Evolutionary conservation across 768 basidiomycete species (phyloP).

Genomic region (Termitomyces sp.): DNA sequence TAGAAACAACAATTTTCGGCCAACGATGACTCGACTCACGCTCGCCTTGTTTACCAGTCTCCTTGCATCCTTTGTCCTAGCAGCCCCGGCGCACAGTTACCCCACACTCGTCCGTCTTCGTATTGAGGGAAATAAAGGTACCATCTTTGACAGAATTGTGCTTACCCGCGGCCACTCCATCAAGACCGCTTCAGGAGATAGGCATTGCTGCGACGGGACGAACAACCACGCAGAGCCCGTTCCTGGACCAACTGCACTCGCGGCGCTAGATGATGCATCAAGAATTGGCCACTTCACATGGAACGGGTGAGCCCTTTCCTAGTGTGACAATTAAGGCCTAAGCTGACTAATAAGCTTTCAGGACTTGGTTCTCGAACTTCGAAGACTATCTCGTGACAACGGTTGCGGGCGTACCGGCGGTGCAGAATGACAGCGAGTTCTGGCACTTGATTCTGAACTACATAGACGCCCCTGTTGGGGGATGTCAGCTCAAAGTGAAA

Average conservation of each 20-base stretch:
- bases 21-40: neutral
- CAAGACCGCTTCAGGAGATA: constrained; percentile 30
- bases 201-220: constrained; percentile 39
- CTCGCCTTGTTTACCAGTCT: neutral
- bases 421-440: neutral
- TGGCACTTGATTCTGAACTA: constrained; percentile 2
- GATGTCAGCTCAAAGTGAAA: neutral
- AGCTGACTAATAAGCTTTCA: neutral
- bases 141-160: constrained; percentile 34
- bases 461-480: constrained; percentile 1
- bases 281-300: constrained; percentile 25
- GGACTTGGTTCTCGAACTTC: neutral
- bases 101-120: constrained; percentile 25
- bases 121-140: constrained; percentile 30
- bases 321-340: neutral
- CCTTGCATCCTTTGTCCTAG: neutral
- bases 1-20: neutral
- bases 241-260: constrained; percentile 36
- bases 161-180: constrained; percentile 36
- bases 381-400: neutral
- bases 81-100: neutral
- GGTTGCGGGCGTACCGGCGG: neutral
- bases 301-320: constrained; percentile 27
- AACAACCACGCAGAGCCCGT: constrained; percentile 26
- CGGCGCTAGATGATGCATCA: constrained; percentile 38